Evolutionary conservation across 192 early-diverging fungal genomes (phyloP).

Genomic region (Coemansia sp.): DNA sequence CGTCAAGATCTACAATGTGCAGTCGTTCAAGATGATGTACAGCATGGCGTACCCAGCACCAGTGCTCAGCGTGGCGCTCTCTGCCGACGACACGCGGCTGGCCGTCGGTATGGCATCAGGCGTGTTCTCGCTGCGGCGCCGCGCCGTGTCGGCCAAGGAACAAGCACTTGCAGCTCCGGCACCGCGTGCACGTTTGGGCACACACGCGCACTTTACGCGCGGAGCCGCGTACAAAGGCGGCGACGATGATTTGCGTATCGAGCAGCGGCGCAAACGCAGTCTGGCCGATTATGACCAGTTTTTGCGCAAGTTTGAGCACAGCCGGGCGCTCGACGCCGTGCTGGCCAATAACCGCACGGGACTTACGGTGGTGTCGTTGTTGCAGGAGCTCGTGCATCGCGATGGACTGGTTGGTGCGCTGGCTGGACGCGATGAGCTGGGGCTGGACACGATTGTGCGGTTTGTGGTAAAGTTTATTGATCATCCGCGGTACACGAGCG

Average conservation of each 20-base stretch:
- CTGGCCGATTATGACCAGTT: conserved; percentile 79
- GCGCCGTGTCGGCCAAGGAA: conserved; percentile 76
- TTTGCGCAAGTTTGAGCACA: conserved; percentile 83
- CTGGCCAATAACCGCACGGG: conserved; percentile 62
- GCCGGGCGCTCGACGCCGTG: conserved; percentile 83
- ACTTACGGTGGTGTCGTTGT: conserved; percentile 67
- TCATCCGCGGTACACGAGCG: conserved; percentile 71
- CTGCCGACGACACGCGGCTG: conserved; percentile 84
- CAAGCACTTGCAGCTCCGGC: conserved; percentile 37
- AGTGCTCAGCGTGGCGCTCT: conserved; percentile 84
- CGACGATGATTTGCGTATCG: conserved; percentile 75
- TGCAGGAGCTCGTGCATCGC: conserved; percentile 89
- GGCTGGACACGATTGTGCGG: conserved; percentile 76
- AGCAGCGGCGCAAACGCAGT: conserved; percentile 59
- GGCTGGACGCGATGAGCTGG: conserved; percentile 81
- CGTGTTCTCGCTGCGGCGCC: conserved; percentile 79
- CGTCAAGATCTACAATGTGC: conserved; percentile 89
- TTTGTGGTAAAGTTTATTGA: conserved; percentile 81
- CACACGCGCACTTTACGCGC: conserved; percentile 70
- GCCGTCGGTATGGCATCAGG: conserved; percentile 92
- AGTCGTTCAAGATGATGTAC: conserved; percentile 83
- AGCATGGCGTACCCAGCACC: conserved; percentile 88
- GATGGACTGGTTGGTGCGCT: conserved; percentile 77
- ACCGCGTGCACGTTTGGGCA: conserved; percentile 56
- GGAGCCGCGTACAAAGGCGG: conserved; percentile 56